Conservation (phyloP, 768 basidiomycete genomes). For the Gloeopeniophorella convolvens region DNA sequence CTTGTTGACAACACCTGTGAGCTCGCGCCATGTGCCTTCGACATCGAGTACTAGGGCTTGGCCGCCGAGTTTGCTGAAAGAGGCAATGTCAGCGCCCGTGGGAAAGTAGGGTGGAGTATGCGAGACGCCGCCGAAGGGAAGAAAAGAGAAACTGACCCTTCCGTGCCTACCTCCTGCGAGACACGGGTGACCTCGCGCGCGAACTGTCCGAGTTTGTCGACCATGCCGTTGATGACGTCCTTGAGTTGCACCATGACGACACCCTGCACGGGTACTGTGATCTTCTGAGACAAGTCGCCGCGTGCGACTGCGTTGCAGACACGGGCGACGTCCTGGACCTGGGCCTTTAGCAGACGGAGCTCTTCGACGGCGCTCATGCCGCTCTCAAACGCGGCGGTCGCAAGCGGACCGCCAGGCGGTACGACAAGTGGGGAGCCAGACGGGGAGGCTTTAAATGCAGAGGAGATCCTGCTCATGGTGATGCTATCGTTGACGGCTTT, state of each 20-base stretch:
- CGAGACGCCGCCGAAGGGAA: conserved; percentile 19
- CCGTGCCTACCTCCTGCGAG: conserved; percentile 73
- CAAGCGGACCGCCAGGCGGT: conserved; percentile 43
- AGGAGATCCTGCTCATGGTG: conserved; percentile 1
- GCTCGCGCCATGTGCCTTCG: conserved; percentile 78
- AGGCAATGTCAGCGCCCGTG: conserved; percentile 3
- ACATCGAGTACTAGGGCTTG: conserved; percentile 83
- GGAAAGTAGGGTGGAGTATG: background rate
- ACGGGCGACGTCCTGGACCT: conserved; percentile 57
- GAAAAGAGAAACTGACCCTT: conserved; percentile 28
- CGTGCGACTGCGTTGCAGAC: conserved; percentile 47
- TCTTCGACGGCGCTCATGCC: conserved; percentile 64
- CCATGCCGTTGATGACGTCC: conserved; percentile 43
- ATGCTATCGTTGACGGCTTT: conserved; percentile 12
- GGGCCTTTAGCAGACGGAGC: conserved; percentile 67
- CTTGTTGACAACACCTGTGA: conserved; percentile 75
- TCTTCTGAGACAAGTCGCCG: conserved; percentile 45
- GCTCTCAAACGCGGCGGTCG: conserved; percentile 44
- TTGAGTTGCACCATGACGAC: conserved; percentile 46
- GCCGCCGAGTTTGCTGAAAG: conserved; percentile 65
- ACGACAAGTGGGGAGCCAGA: conserved; percentile 24
- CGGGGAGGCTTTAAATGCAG: background rate
- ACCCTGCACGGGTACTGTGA: conserved; percentile 45
- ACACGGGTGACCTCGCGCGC: conserved; percentile 84
- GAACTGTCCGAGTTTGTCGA: conserved; percentile 68